Evolutionary conservation across 106 monocot species (phyloP), one percentile per base, ranked within the genome.

Genomic region (Phalaenopsis equestris): DNA sequence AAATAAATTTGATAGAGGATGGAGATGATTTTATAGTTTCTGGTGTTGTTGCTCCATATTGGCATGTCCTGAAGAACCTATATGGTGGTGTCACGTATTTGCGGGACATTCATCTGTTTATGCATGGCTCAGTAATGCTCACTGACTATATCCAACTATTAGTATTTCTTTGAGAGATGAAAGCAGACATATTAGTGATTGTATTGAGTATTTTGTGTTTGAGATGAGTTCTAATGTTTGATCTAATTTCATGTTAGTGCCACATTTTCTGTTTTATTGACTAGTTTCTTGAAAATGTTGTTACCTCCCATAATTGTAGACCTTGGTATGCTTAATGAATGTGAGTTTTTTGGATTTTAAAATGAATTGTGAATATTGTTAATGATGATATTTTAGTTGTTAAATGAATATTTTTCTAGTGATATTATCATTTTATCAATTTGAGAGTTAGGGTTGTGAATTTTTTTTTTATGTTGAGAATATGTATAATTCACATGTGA

Each of bases 51-150:
- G 82, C 92, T 79, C 97, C 94, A 9, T 98, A 94, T 52, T 94
- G 94, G 97, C 90, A 94, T 82, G 88, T 17, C 87, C 97, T 52
- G 90, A 65, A 45, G 97, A 94, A 38, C 94, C 97, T 15, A 98
- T 92, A 42, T 98, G 97, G 94, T 98, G 97, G 97, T 92, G 92
- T 48, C 97, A 98, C 72, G 97, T 98, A 55, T 56, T 76, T 52
- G 85, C 92, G 12, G 82, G 80, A 48, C 92, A 94, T 86, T 85
- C 77, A 0, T 76, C 55, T 41, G 82, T 98, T 55, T 84, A 81
- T 46, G 47, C 89, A 64, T 92, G 97, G 94, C 80, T 94, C 72
- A 85, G 81, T 75, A 86, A 80, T 77, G 97, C 97, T 78, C 87
- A 89, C 3, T 97, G 97, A 92, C 67, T 98, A 82, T 90, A 98